Evolutionary conservation across 345 rosid genomes (phyloP).

Genomic region (Eucalyptus rudis): DNA sequence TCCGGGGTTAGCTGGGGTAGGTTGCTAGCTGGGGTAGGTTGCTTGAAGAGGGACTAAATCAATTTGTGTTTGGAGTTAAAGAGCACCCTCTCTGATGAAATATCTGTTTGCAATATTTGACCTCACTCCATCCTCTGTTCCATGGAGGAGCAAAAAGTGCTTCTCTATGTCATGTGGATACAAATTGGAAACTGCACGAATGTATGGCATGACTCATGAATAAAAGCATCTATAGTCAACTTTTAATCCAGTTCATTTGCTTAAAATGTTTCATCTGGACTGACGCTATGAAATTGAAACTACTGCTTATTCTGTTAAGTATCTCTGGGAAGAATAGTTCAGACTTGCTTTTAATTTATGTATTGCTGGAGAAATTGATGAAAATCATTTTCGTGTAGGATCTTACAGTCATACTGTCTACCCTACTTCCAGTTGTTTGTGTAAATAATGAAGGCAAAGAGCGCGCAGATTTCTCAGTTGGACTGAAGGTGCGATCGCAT

Average conservation of each 20-base stretch:
- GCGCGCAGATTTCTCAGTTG: constrained; percentile 52
- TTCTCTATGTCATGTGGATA: neutral
- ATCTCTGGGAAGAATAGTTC: neutral
- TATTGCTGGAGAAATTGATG: neutral
- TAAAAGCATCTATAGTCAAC: neutral
- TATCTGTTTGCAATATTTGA: neutral
- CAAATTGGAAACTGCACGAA: neutral
- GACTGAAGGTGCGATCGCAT: constrained; percentile 50
- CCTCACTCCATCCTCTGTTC: neutral
- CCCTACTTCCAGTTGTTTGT: constrained; percentile 79
- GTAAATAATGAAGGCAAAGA: constrained; percentile 51
- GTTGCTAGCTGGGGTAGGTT: neutral
- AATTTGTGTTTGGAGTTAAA: neutral
- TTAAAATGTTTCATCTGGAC: neutral
- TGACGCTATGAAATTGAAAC: neutral
- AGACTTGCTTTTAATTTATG: neutral
- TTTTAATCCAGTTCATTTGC: neutral
- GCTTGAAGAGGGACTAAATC: neutral
- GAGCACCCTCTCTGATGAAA: neutral
- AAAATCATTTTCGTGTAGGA: constrained; percentile 30
- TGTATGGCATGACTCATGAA: neutral
- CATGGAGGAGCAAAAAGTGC: neutral
- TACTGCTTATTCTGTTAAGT: neutral
- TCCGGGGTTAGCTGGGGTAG: neutral
- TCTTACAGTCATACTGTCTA: constrained; percentile 69